phyloP scores from a whole-genome alignment of 1,284 basidiomycete genomes.

The Puccinia polysora region DNA sequence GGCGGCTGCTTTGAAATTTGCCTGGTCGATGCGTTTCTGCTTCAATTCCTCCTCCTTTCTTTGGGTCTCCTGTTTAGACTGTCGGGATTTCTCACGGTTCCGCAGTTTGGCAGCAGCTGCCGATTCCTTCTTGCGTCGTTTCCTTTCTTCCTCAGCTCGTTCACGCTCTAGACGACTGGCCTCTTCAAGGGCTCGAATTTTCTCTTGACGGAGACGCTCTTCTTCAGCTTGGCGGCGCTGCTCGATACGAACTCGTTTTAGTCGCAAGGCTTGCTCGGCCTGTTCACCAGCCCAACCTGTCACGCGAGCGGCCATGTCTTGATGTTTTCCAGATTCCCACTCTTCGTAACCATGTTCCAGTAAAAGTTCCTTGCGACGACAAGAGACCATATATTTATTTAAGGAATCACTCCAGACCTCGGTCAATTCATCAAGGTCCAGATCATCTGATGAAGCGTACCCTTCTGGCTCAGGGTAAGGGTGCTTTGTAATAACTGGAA shows the following conservation, averaged over 20 bases:
- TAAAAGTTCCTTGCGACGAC: constrained; percentile 35
- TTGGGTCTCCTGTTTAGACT: constrained; percentile 34
- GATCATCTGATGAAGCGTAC: constrained; percentile 38
- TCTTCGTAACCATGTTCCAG: constrained; percentile 29
- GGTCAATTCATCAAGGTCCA: constrained; percentile 44
- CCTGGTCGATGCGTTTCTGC: constrained; percentile 16
- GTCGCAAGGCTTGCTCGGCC: constrained; percentile 23
- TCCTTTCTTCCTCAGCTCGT: constrained; percentile 27
- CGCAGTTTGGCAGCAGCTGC: constrained; percentile 24
- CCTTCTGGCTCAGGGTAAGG: constrained; percentile 40
- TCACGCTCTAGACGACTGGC: constrained; percentile 15
- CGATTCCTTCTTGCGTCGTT: constrained; percentile 28
- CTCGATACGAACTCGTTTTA: constrained; percentile 21
- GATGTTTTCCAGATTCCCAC: constrained; percentile 22
- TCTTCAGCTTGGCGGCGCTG: constrained; percentile 33
- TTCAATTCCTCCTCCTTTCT: constrained; percentile 20
- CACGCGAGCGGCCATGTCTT: constrained; percentile 30
- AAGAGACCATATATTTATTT: constrained; percentile 42
- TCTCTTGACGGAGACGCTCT: constrained; percentile 29
- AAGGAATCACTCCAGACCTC: constrained; percentile 43
- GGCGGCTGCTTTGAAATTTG: constrained; percentile 7
- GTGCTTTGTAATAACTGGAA: constrained; percentile 29
- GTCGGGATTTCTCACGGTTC: constrained; percentile 18
- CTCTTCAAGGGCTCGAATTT: constrained; percentile 23
- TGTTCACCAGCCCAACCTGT: constrained; percentile 41